Evolutionary conservation across 208 protist species (phyloP).

Genomic region (Porcisia deanei): DNA sequence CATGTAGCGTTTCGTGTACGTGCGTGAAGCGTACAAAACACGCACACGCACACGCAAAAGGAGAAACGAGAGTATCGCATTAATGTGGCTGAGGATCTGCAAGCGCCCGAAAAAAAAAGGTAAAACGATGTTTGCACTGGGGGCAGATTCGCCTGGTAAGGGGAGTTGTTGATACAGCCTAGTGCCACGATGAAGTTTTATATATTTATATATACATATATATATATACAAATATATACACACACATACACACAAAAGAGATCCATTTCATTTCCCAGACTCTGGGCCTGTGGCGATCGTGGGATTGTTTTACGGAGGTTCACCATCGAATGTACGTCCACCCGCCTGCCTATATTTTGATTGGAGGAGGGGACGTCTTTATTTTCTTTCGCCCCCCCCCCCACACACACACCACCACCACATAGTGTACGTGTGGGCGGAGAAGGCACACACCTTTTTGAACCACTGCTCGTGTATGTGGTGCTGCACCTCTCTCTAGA

Average conservation of each 20-base stretch:
- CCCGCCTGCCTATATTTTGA: background rate
- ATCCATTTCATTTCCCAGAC: background rate
- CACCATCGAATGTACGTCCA: background rate
- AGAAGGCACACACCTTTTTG: background rate
- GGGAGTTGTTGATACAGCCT: background rate
- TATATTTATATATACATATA: background rate
- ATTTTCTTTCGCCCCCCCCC: background rate
- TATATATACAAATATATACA: too few species aligned
- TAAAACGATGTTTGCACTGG: background rate
- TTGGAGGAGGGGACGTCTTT: background rate
- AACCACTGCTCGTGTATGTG: background rate
- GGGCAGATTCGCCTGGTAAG: background rate
- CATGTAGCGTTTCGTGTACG: background rate
- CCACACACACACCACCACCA: too few species aligned
- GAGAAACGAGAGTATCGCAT: background rate
- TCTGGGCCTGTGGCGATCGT: background rate
- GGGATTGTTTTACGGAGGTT: background rate
- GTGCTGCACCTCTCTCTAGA: background rate
- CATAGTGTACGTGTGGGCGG: too few species aligned
- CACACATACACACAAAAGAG: too few species aligned
- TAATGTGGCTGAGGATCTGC: background rate
- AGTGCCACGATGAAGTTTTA: background rate
- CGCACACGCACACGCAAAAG: background rate
- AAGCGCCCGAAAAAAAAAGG: too few species aligned
- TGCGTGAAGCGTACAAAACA: background rate